Conservation (phyloP, 2,329 filamentous ascomycete genomes). For the Thelonectria discophora region DNA sequence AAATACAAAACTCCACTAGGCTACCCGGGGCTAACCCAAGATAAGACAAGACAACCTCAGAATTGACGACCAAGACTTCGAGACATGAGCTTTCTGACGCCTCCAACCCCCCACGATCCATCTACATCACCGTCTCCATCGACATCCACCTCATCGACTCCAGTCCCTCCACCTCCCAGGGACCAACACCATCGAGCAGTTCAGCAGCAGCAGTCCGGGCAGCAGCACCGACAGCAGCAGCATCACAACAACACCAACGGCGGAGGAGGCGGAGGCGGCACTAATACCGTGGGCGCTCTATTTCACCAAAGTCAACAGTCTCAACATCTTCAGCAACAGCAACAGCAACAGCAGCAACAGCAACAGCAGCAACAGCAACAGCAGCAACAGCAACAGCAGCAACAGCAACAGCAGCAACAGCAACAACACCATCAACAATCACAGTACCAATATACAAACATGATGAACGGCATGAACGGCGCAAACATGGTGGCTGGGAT, state of each 20-base stretch:
- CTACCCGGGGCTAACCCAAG: conserved; percentile 39
- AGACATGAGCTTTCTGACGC: conserved; percentile 48
- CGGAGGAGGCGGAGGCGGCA: neutral
- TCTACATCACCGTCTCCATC: conserved; percentile 32
- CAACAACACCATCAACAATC: conserved; percentile 31
- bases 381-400: conserved; percentile 30
- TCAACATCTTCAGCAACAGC: conserved; percentile 22
- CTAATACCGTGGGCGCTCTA: neutral
- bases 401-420: conserved; percentile 25
- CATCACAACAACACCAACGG: conserved; percentile 1
- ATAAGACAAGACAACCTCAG: conserved; percentile 39
- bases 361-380: conserved; percentile 38
- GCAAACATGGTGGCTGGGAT: conserved; percentile 57
- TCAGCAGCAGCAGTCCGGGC: conserved; percentile 27
- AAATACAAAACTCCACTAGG: conserved; percentile 28
- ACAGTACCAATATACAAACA: conserved; percentile 38
- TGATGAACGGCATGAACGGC: conserved; percentile 62
- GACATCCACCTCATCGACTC: conserved; percentile 28
- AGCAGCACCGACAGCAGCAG: conserved; percentile 16
- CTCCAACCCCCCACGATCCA: conserved; percentile 40
- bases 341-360: conserved; percentile 34
- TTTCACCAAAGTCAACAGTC: conserved; percentile 30
- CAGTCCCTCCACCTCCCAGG: conserved; percentile 34
- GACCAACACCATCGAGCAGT: conserved; percentile 42
- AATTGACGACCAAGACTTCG: conserved; percentile 32